Conservation (phyloP, 2,329 filamentous ascomycete species). For the Colletotrichum trifolii region DNA sequence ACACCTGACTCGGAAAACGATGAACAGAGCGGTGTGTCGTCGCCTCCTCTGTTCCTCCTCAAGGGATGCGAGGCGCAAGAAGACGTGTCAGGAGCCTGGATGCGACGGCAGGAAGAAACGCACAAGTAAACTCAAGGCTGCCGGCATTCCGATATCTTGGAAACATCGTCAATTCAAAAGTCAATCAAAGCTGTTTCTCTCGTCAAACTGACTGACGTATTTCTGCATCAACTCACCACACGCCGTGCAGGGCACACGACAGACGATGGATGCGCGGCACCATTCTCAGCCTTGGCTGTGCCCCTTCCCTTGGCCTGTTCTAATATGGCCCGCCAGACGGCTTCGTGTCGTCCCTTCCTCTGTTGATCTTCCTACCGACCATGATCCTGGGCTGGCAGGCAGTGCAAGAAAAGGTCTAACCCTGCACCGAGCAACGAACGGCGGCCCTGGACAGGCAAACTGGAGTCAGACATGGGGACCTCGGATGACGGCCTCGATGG, state of each 20-base stretch:
- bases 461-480: neutral
- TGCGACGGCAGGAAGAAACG: constrained; percentile 4
- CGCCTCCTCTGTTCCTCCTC: neutral
- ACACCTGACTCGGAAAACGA: constrained; percentile 28
- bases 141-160: neutral
- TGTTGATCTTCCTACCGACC: constrained; percentile 4
- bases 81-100: constrained; percentile 7
- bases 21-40: constrained; percentile 15
- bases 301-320: constrained; percentile 5
- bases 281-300: constrained; percentile 26
- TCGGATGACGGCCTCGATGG: constrained; percentile 17
- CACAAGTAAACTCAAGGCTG: neutral
- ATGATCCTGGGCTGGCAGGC: constrained; percentile 13
- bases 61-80: constrained; percentile 22
- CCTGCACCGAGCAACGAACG: constrained; percentile 23
- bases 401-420: constrained; percentile 21
- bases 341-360: constrained; percentile 11
- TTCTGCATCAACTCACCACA: neutral
- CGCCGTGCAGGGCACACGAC: constrained; percentile 1
- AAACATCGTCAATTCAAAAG: neutral
- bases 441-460: neutral
- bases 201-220: no score
- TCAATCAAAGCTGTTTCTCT: neutral
- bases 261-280: constrained; percentile 11
- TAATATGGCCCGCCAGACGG: neutral